Conservation (phyloP, 2,329 filamentous ascomycete genomes). For the Colletotrichum sp. region DNA sequence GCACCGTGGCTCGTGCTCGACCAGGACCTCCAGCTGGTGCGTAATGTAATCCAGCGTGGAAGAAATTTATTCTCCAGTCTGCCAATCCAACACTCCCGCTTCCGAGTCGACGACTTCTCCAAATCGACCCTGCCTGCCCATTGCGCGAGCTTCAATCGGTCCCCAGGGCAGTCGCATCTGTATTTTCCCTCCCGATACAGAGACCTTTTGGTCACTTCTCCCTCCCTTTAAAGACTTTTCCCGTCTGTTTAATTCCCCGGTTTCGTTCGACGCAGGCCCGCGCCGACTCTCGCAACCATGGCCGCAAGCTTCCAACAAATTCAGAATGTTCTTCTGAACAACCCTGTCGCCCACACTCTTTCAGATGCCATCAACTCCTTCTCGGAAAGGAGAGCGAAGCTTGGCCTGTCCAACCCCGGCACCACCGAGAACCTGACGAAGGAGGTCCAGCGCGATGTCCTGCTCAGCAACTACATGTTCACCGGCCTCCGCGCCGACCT, state of each 20-base stretch:
- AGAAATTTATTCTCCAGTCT: constrained; percentile 26
- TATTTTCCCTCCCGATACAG: neutral
- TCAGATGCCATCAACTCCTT: constrained; percentile 83
- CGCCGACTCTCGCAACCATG: constrained; percentile 46
- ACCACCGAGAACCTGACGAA: constrained; percentile 87
- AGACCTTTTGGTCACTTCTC: constrained; percentile 4
- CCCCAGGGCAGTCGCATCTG: constrained; percentile 8
- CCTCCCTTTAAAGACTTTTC: constrained; percentile 23
- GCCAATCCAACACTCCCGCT: constrained; percentile 2
- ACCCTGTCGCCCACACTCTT: constrained; percentile 72
- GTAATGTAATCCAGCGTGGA: constrained; percentile 22
- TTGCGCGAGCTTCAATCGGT: constrained; percentile 13
- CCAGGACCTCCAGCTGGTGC: constrained; percentile 10
- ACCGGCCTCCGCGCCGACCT: constrained; percentile 93
- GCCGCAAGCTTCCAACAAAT: constrained; percentile 48
- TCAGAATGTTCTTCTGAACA: constrained; percentile 72
- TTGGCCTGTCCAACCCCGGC: constrained; percentile 91
- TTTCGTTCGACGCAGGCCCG: constrained; percentile 30
- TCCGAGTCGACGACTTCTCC: constrained; percentile 14
- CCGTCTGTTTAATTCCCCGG: constrained; percentile 27
- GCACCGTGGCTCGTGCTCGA: constrained; percentile 20
- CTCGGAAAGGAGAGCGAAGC: constrained; percentile 82
- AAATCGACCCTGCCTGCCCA: constrained; percentile 15
- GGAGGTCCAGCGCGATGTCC: constrained; percentile 95
- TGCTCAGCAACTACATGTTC: constrained; percentile 97